phyloP scores from a whole-genome alignment of 2,329 filamentous ascomycete species.

The Trichoderma sp. region DNA sequence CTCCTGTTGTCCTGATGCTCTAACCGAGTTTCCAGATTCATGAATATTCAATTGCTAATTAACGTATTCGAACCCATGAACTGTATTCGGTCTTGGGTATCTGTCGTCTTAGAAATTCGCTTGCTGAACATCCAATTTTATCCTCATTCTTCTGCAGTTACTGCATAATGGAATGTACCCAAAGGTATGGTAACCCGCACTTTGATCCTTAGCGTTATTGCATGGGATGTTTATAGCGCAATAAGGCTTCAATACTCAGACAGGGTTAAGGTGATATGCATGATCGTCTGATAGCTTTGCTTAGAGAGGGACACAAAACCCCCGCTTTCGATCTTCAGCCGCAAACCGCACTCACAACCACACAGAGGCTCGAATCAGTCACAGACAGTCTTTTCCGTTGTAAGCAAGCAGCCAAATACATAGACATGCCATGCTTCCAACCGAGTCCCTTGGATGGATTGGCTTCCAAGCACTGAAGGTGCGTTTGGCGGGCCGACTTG shows the following conservation, averaged over 20 bases:
- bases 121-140: not conserved
- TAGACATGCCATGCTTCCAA: constrained; percentile 11
- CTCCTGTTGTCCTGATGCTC: not conserved
- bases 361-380: not conserved
- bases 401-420: not conserved
- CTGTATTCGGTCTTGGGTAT: not conserved
- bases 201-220: not conserved
- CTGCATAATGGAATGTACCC: not conserved
- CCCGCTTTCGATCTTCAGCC: constrained; percentile 11
- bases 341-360: not conserved
- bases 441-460: constrained; percentile 3
- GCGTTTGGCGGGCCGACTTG: constrained; percentile 6
- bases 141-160: not conserved
- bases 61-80: not conserved
- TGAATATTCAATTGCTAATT: not conserved
- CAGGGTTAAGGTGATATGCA: not conserved
- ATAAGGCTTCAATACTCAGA: not conserved
- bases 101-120: not conserved
- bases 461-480: constrained; percentile 14
- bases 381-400: not conserved
- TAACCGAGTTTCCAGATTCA: not conserved
- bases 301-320: not conserved
- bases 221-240: not conserved
- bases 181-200: not conserved
- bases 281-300: not conserved